Conservation (phyloP, 371 early-diverging fungal species). For the Circinella umbellata region DNA sequence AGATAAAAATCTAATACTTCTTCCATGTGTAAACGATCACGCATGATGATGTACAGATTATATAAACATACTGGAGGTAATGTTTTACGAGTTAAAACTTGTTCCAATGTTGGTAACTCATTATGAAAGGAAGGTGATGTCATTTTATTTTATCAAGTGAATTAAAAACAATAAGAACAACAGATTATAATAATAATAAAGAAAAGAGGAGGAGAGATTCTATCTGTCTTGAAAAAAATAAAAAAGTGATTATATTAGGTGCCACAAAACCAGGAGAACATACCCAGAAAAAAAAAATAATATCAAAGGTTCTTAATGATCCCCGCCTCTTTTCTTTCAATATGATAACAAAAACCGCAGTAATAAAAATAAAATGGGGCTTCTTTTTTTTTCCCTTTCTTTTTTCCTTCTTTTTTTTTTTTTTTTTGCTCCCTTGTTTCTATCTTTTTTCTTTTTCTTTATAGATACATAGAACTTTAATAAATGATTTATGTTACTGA, state of each 20-base stretch:
- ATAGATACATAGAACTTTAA: not conserved
- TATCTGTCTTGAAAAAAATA: no score
- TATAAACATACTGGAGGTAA: slow-evolving; percentile 71
- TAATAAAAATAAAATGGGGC: no score
- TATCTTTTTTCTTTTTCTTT: not conserved
- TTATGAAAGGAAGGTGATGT: slow-evolving; percentile 11
- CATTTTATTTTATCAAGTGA: not conserved
- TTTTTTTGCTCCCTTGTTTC: not conserved
- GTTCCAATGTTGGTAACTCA: slow-evolving; percentile 60
- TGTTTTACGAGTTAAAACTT: slow-evolving; percentile 65
- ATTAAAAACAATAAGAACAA: not conserved
- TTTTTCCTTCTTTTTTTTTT: not conserved
- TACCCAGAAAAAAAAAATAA: no score
- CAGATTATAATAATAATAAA: not conserved
- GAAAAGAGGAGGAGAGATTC: not conserved
- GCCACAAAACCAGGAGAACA: no score
- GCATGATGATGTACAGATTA: slow-evolving; percentile 69
- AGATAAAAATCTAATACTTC: slow-evolving; percentile 73
- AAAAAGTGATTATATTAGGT: no score
- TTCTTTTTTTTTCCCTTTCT: no score
- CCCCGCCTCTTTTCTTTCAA: no score
- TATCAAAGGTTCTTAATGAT: no score
- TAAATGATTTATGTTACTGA: slow-evolving; percentile 19
- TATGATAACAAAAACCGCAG: no score
- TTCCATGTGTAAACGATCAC: slow-evolving; percentile 62